Percentiles rank a stretch among this genome's conserved stretches.
phyloP scores from a whole-genome alignment of 768 basidiomycete species.

The Rhodosporidiobolus odoratus region DNA sequence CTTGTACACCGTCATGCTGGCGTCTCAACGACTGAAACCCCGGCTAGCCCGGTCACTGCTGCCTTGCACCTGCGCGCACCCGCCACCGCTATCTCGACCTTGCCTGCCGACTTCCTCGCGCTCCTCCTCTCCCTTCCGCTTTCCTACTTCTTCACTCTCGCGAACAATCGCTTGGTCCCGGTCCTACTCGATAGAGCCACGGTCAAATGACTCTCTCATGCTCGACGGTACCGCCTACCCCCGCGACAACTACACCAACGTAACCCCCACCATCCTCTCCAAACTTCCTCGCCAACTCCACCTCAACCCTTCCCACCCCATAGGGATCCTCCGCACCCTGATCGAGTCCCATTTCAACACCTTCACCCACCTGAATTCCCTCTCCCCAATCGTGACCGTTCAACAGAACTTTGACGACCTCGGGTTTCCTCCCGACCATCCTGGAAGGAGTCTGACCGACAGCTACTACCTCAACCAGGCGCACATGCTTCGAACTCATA shows the following conservation, averaged over 20 bases:
- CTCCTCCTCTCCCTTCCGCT: background rate
- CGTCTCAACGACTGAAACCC: background rate
- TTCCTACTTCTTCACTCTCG: background rate
- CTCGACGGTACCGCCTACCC: slow-evolving; percentile 53
- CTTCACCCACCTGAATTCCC: slow-evolving; percentile 57
- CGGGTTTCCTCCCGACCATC: slow-evolving; percentile 87
- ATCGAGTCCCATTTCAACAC: slow-evolving; percentile 78
- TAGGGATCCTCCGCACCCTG: slow-evolving; percentile 66
- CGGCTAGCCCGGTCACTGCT: background rate
- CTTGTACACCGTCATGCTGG: background rate
- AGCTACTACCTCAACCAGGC: slow-evolving; percentile 90
- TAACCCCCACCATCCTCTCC: slow-evolving; percentile 74
- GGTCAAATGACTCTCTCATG: slow-evolving; percentile 10
- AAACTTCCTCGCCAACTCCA: slow-evolving; percentile 75
- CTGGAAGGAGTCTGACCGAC: slow-evolving; percentile 81
- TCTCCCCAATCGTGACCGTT: slow-evolving; percentile 80
- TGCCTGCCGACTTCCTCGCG: background rate
- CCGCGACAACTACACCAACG: slow-evolving; percentile 75
- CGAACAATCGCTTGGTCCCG: background rate
- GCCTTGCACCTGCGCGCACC: slow-evolving; percentile 9
- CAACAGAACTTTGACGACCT: slow-evolving; percentile 93
- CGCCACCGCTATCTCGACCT: background rate
- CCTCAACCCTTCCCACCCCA: slow-evolving; percentile 69
- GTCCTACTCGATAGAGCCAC: background rate
- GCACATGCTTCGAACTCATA: slow-evolving; percentile 93